Evolutionary conservation across 2,329 filamentous ascomycete genomes (phyloP), one percentile per base, ranked within the genome.

Genomic region (Colletotrichum sp.): DNA sequence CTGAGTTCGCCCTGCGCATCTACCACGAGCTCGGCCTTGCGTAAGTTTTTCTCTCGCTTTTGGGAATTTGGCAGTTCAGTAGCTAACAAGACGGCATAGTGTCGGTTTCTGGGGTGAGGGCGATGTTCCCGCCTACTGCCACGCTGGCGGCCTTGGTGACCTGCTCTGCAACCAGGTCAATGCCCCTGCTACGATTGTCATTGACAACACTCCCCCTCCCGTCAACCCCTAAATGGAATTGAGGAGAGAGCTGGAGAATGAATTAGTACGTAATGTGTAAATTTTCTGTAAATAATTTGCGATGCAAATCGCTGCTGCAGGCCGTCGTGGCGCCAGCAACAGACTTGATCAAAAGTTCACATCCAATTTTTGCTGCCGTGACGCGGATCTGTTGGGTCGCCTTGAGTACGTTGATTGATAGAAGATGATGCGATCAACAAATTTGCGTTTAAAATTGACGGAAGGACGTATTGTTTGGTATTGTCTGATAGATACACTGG

Each of bases 1-100:
- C 59, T 10, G 78, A 78, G 30, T 80, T 76, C 34, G 71, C 68
- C 59, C 76, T 80, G n/a, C 71, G 73, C 24, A 69, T 80, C 43
- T 80, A 79, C 77, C 77, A 80, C 59, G 77, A 79, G 75, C 62
- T 78, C 7, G 78, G 71, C 64, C 3, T 64, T 69, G 78, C 71
- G 80, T 80, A 76, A 78, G 80, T 79, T 32, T 21, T 34, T 5
- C 7, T 30, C n/a, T 32, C 7, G 3, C 1, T 34, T 30, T 21
- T 16, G 18, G 18, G 1, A 7, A 32, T 61, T 1, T 2, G 56
- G 26, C 7, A 0, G 18, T 61, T 48, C n/a, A 18, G 26, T 13
- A 34, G 8, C 48, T 76, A 21, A 73, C 38, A 28, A 3, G n/a
- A 16, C 21, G 28, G n/a, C 21, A 9, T 30, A 79, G 78, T 12